Conservation (phyloP, 768 basidiomycete genomes). For the Termitomyces sp. region DNA sequence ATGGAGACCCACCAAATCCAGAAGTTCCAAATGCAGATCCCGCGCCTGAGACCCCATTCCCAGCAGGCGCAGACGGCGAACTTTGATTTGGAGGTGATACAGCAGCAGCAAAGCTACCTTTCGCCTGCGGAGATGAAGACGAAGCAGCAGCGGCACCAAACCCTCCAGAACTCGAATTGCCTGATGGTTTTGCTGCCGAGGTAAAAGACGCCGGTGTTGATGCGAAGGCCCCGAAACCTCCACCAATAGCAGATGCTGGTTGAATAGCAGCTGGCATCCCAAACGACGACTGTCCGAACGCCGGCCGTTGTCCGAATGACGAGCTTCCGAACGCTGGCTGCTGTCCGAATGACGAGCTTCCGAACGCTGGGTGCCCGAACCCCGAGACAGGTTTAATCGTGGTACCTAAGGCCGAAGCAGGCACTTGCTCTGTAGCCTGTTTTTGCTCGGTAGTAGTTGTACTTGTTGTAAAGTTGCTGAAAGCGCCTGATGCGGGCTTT, state of each 20-base stretch:
- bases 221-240: constrained; percentile 29
- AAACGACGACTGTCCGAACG: constrained; percentile 34
- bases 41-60: not conserved
- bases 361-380: constrained; percentile 13
- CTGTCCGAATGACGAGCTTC: constrained; percentile 18
- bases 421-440: constrained; percentile 5
- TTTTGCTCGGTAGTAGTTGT: constrained; percentile 1
- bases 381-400: constrained; percentile 13
- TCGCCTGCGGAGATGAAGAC: not conserved
- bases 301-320: constrained; percentile 18
- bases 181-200: not conserved
- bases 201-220: constrained; percentile 8
- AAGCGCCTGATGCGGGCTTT: constrained; percentile 38
- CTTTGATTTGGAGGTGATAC: constrained; percentile 1
- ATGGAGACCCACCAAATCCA: not conserved
- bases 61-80: constrained; percentile 1
- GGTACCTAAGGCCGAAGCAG: not conserved
- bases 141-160: constrained; percentile 14
- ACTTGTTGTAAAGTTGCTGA: constrained; percentile 24
- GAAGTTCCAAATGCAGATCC: constrained; percentile 8
- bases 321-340: constrained; percentile 9
- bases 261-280: constrained; percentile 23
- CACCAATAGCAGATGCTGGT: constrained; percentile 13
- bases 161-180: constrained; percentile 8
- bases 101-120: constrained; percentile 16